Evolutionary conservation across 257 asterid species (phyloP), one percentile per base, ranked within the genome.

Genomic region (Nicotiana undulata): DNA sequence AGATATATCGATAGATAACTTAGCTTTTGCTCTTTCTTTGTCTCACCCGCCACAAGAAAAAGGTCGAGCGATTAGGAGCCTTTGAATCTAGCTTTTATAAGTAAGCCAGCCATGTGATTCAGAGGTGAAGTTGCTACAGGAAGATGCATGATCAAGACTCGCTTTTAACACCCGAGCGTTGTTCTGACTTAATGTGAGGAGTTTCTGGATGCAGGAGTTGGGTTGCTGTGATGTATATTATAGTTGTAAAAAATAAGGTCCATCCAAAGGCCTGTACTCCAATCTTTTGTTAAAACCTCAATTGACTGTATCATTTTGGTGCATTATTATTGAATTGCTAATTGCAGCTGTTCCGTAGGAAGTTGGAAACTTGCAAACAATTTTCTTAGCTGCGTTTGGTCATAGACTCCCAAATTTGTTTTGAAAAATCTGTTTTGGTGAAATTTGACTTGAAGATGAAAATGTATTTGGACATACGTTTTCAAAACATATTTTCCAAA

Each of bases 261-360:
- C 87, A 90, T 89, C 89, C 91, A 86, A 89, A 88, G 87, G 86
- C 89, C 90, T 89, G 85, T 51, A 56, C 90, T 88, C 90, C 88
- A 81, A 84, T 60, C 22, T 83, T 66, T 40, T 77, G 85, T 85
- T 76, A 79, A 83, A 72, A 68, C 28, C 82, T 67, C 61, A 40
- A 72, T 63, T 10, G 58, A 81, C 26, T 64, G 24, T 53, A 29
- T 32, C 58, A 52, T 46, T 64, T 13, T 53, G 40, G 78, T 11
- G 40, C 44, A 26, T 28, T 63, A 24, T 65, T 46, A 24, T 65
- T 46, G 16, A 44, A 22, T 17, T 72, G 16, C 6, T 46, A 22
- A 72, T 22, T 70, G 55, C 53, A 70, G 6, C 77, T 70, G 10
- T 70, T 70, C 59, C 29, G 1, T 16, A 34, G 29, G 6, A 29